phyloP scores from a whole-genome alignment of 2,329 filamentous ascomycete genomes.

The Phialophora expanda region DNA sequence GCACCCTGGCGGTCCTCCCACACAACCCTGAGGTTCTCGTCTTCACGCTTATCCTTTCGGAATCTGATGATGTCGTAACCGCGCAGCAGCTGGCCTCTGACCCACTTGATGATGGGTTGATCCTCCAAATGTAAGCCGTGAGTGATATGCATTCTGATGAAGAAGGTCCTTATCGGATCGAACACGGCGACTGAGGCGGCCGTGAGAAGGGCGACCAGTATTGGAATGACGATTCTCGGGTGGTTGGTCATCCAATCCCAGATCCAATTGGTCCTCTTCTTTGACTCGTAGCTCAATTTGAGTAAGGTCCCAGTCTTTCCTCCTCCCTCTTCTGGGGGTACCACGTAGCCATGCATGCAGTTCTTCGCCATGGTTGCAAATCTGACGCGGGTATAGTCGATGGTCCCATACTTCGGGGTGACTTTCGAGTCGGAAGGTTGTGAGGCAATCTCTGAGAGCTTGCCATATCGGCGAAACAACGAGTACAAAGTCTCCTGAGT shows the following conservation, averaged over 20 bases:
- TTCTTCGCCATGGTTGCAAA: constrained; percentile 88
- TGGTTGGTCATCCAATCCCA: constrained; percentile 88
- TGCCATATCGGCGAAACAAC: constrained; percentile 87
- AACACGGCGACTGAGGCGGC: constrained; percentile 86
- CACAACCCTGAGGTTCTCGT: constrained; percentile 75
- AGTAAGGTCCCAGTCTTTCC: constrained; percentile 77
- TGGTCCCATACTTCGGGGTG: constrained; percentile 75
- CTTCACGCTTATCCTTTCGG: constrained; percentile 58
- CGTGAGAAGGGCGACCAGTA: constrained; percentile 79
- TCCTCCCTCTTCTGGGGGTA: constrained; percentile 71
- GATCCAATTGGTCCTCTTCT: constrained; percentile 75
- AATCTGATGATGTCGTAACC: constrained; percentile 54
- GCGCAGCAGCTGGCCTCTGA: constrained; percentile 66
- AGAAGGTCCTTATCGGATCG: constrained; percentile 91
- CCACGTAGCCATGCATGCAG: constrained; percentile 83
- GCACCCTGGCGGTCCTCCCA: constrained; percentile 85
- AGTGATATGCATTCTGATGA: constrained; percentile 86
- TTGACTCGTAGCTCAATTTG: constrained; percentile 81
- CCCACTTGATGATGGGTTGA: constrained; percentile 71
- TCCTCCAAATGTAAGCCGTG: constrained; percentile 69
- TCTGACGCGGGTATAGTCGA: constrained; percentile 75
- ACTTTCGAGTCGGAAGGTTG: constrained; percentile 88
- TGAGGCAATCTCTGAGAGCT: constrained; percentile 80
- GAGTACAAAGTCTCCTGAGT: constrained; percentile 86
- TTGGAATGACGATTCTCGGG: constrained; percentile 83